A percentile compares a stretch with the other conserved stretches of the same genome.
Evolutionary conservation across 2,329 filamentous ascomycete genomes (phyloP).

Genomic region (Cladosporium oxysporum): DNA sequence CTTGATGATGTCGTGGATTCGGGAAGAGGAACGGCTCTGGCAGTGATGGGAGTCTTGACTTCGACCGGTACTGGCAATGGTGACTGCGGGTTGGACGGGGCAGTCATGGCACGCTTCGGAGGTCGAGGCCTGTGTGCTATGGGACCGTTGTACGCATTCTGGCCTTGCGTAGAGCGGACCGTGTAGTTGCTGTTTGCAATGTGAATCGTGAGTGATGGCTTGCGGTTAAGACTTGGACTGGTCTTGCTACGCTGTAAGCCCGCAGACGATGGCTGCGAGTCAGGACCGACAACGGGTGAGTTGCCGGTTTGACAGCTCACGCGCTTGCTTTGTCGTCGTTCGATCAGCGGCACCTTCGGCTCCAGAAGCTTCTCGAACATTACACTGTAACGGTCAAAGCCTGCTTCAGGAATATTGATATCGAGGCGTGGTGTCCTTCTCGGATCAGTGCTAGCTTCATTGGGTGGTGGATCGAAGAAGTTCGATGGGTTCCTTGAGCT

Average conservation of each 20-base stretch:
- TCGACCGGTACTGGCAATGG: constrained; percentile 14
- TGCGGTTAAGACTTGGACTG: constrained; percentile 31
- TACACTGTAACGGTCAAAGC: constrained; percentile 86
- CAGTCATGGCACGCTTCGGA: constrained; percentile 18
- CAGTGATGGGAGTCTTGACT: constrained; percentile 8
- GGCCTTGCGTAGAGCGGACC: constrained; percentile 21
- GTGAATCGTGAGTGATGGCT: constrained; percentile 29
- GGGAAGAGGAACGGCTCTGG: not conserved
- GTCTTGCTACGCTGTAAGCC: constrained; percentile 12
- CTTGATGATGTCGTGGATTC: not conserved
- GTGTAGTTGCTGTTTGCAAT: constrained; percentile 23
- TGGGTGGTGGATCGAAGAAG: not conserved
- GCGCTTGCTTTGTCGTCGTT: constrained; percentile 33
- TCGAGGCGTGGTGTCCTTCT: constrained; percentile 53
- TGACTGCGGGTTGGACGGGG: constrained; percentile 2
- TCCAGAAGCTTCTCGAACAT: constrained; percentile 83
- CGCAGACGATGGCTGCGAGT: not conserved
- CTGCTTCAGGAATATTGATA: constrained; percentile 76
- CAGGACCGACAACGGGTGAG: not conserved
- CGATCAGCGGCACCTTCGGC: constrained; percentile 34
- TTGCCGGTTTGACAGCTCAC: not conserved
- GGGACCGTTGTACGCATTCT: constrained; percentile 24
- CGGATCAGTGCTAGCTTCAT: not conserved
- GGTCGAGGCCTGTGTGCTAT: constrained; percentile 14
- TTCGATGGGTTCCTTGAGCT: constrained; percentile 5